These are phyloP conservation scores for Leishmania guyanensis DNA, from an alignment of 208 protist species.

Conservation along the genomic window DNA sequence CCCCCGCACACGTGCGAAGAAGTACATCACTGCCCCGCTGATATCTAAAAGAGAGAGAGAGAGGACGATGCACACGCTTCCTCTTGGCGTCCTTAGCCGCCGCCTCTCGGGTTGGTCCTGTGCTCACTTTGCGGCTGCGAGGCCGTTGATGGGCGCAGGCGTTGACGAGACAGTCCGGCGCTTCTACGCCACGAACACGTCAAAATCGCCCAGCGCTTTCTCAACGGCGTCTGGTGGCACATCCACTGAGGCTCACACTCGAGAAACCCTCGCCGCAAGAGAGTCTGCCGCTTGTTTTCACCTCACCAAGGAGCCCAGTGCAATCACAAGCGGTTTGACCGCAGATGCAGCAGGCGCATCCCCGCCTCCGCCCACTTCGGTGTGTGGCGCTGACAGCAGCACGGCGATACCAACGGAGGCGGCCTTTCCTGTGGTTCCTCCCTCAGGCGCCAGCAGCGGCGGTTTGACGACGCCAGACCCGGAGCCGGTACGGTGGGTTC, in stretches of 20 bases:
- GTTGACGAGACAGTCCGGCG: not conserved
- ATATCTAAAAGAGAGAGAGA: not conserved
- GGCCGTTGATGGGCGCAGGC: not conserved
- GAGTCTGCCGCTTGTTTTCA: too few species aligned
- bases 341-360: not conserved
- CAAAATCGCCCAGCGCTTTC: not conserved
- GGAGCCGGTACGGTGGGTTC: conserved; percentile 74
- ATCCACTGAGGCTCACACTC: not conserved
- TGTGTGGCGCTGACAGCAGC: not conserved
- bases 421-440: not conserved
- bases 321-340: not conserved
- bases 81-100: not conserved
- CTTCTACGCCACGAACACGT: not conserved
- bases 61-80: not conserved
- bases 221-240: not conserved
- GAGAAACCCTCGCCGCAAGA: not conserved
- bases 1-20: not conserved
- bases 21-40: not conserved
- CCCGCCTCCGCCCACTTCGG: not conserved
- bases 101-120: not conserved
- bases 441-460: not conserved
- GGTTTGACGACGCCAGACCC: conserved; percentile 32
- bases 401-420: not conserved
- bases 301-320: not conserved
- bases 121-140: not conserved